Evolutionary conservation across 208 protist genomes (phyloP), one percentile per base, ranked within the genome.

Genomic region (Crithidia fasciculata): DNA sequence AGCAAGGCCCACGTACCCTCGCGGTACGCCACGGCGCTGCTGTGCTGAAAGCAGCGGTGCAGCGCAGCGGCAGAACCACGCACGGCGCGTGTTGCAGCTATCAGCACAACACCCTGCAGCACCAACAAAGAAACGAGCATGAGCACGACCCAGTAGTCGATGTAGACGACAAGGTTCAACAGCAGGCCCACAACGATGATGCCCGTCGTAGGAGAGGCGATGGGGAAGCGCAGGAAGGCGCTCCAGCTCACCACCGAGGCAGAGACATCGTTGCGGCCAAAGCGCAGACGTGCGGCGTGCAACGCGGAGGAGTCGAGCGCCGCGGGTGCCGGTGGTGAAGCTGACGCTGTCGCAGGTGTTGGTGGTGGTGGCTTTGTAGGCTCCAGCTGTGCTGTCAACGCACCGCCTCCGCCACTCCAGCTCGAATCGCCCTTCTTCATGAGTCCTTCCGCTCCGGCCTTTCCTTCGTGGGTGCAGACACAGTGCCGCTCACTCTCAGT

Each of bases 1-100:
- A 94, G 81, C 15, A 79, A 54, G 41, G 80, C 73, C 82, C 87
- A 92, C 40, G 81, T 65, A 15, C 94, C 94, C 65, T 98, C 88
- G 37, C 97, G 85, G 43, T 89, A 73, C 13, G 89, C 90, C 8
- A 86, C 86, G 40, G 86, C 80, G 15, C 47, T 45, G 60, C 39
- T 57, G 13, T n/a, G 60, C 16, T 47, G 43, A 5, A 69, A 39
- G 61, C 66, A 62, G 8, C 53, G 41, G 16, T 57, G 45, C 59
- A 79, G 47, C 18, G 43, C 49, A 18, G 43, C n/a, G 37, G 50
- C 74, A 19, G 50, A 9, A 39, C 8, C 16, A 37, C 61, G 37
- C 13, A 28, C 28, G 28, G 44, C 57, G 7, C 44, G 44, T 10
- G 52, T 53, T 5, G 41, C 47, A 10, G 12, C 4, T 36, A 50